These are phyloP conservation scores for Botrytis galanthina DNA, from an alignment of 2,329 filamentous ascomycete genomes.

Conservation along the genomic window DNA sequence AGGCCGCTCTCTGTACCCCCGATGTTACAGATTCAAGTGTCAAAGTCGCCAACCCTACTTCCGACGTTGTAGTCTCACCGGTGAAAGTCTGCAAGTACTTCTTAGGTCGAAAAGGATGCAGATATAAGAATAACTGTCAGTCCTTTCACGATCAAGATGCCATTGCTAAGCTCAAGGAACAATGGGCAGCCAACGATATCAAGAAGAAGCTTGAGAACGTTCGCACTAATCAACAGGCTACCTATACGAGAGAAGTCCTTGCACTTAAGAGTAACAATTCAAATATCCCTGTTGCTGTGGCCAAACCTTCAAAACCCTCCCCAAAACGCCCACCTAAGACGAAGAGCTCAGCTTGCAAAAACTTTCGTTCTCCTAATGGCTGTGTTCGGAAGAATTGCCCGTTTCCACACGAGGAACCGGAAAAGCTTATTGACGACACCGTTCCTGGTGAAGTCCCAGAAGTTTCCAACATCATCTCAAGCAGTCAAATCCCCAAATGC, in stretches of 20 bases:
- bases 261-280: neutral
- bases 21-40: neutral
- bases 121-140: neutral
- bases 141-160: neutral
- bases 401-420: neutral
- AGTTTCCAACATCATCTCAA: neutral
- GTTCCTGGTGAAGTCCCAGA: neutral
- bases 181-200: neutral
- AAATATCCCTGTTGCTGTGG: neutral
- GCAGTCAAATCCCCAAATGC: neutral
- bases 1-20: neutral
- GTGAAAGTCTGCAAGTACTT: neutral
- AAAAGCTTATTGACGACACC: constrained; percentile 5
- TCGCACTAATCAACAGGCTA: neutral
- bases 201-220: neutral
- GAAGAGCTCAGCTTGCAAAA: neutral
- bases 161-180: neutral
- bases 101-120: neutral
- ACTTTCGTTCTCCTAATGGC: neutral
- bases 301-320: neutral
- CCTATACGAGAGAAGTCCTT: neutral
- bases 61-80: neutral
- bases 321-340: neutral
- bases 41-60: neutral
- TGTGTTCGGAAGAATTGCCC: neutral